Conservation (phyloP, 2,329 filamentous ascomycete species). For the Fusarium bactridioides region DNA sequence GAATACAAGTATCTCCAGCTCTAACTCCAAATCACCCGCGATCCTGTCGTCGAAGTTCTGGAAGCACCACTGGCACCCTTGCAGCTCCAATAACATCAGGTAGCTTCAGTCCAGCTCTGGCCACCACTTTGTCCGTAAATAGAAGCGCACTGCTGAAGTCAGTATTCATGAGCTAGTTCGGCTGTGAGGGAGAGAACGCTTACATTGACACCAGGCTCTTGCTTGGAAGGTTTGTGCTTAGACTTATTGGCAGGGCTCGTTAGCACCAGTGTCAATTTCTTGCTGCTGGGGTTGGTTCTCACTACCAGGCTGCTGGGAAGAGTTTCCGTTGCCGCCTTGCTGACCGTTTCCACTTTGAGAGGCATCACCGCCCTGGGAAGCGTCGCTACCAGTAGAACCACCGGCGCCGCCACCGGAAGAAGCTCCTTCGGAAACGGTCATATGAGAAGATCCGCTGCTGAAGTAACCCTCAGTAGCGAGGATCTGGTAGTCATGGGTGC, state of each 20-base stretch:
- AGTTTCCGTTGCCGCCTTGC: conserved; percentile 8
- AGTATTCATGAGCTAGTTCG: background rate
- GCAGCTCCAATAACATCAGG: conserved; percentile 38
- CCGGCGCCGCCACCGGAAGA: conserved; percentile 1
- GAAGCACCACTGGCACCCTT: conserved; percentile 37
- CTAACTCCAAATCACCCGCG: background rate
- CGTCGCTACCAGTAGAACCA: background rate
- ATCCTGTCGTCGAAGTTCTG: conserved; percentile 24
- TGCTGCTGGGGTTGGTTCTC: conserved; percentile 7
- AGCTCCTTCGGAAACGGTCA: conserved; percentile 49
- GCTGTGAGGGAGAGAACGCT: background rate
- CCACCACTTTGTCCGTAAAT: conserved; percentile 37
- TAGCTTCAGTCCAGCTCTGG: conserved; percentile 35
- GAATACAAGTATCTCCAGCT: background rate
- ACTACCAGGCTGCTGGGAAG: background rate
- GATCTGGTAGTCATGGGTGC: conserved; percentile 62
- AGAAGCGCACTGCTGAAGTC: conserved; percentile 24
- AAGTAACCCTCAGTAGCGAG: conserved; percentile 63
- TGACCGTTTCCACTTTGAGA: background rate
- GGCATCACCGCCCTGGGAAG: background rate
- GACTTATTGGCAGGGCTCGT: conserved; percentile 11
- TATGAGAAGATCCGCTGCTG: conserved; percentile 57
- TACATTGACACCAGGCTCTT: conserved; percentile 1
- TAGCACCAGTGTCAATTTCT: background rate
- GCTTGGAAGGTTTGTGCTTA: background rate